Evolutionary conservation across 2,329 filamentous ascomycete species (phyloP).

Genomic region (Pezicula neosporulosa): DNA sequence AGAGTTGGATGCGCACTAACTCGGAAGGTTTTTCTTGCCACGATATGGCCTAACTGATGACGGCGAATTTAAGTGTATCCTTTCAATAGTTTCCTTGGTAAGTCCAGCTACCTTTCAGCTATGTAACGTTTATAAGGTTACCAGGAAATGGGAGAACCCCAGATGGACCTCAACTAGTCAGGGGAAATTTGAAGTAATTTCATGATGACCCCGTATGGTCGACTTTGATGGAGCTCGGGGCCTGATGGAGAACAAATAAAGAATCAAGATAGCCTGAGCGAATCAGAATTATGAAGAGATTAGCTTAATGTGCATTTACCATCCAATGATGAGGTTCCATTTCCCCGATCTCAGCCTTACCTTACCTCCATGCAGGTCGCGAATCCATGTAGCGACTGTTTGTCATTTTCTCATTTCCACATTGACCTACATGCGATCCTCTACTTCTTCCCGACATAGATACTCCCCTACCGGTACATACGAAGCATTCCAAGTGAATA

Average conservation of each 20-base stretch:
- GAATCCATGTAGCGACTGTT: conserved; percentile 22
- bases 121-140: too few relatives aligned
- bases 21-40: too few relatives aligned
- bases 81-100: too few relatives aligned
- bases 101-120: too few relatives aligned
- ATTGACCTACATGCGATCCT: conserved; percentile 12
- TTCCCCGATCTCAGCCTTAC: conserved; percentile 22
- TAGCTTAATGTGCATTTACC: neutral
- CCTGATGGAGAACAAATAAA: neutral
- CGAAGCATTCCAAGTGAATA: conserved; percentile 13
- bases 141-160: too few relatives aligned
- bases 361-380: conserved; percentile 24
- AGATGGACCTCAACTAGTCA: neutral
- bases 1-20: too few relatives aligned
- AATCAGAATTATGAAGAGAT: neutral
- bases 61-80: too few relatives aligned
- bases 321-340: neutral
- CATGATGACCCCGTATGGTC: too few relatives aligned
- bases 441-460: neutral
- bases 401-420: conserved; percentile 23
- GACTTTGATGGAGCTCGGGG: neutral
- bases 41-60: too few relatives aligned
- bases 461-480: conserved; percentile 1
- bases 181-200: neutral
- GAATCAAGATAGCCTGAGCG: neutral